Evolutionary conservation across 306 rosid genomes (phyloP).

Genomic region (Prunus padus): DNA sequence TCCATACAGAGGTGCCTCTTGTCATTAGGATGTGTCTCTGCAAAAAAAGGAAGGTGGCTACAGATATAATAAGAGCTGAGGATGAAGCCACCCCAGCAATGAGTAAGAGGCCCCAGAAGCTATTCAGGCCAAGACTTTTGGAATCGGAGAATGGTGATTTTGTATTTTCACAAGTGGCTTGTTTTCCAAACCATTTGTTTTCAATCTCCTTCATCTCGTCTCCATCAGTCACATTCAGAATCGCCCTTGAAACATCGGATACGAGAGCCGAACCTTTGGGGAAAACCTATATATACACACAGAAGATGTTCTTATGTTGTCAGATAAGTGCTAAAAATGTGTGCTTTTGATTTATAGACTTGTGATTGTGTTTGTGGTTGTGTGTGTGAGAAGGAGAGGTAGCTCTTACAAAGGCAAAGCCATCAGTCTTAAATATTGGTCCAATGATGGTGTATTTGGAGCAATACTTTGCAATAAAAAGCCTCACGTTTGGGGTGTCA

Average conservation of each 20-base stretch:
- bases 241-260: slow-evolving; percentile 59
- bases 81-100: slow-evolving; percentile 43
- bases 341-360: background rate
- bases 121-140: slow-evolving; percentile 47
- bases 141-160: slow-evolving; percentile 31
- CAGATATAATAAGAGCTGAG: slow-evolving; percentile 35
- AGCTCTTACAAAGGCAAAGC: slow-evolving; percentile 48
- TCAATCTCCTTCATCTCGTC: slow-evolving; percentile 56
- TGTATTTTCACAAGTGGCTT: slow-evolving; percentile 30
- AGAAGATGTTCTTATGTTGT: background rate
- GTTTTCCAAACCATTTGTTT: slow-evolving; percentile 44
- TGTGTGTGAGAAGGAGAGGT: background rate
- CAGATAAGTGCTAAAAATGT: background rate
- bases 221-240: slow-evolving; percentile 57
- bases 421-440: slow-evolving; percentile 30
- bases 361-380: background rate
- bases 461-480: slow-evolving; percentile 35
- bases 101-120: slow-evolving; percentile 67
- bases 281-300: slow-evolving; percentile 26
- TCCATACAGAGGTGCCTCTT: slow-evolving; percentile 34
- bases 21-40: slow-evolving; percentile 32
- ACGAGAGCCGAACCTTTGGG: slow-evolving; percentile 54
- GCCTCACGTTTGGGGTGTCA: slow-evolving; percentile 29
- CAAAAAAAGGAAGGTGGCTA: slow-evolving; percentile 31
- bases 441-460: slow-evolving; percentile 35